Evolutionary conservation across 2,329 filamentous ascomycete species (phyloP).

Genomic region (Alternaria consortialis): DNA sequence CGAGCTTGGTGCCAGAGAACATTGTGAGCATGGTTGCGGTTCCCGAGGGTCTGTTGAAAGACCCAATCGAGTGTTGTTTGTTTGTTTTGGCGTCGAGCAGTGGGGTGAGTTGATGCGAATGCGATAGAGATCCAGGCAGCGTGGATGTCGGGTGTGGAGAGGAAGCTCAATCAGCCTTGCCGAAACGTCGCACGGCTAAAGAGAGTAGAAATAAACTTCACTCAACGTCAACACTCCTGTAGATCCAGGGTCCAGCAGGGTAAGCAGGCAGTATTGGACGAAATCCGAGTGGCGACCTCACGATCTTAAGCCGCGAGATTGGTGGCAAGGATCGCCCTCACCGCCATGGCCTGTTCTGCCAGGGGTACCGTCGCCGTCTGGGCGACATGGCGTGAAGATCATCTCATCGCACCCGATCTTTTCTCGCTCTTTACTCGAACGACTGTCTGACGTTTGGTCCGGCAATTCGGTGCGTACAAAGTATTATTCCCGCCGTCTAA

Average conservation of each 20-base stretch:
- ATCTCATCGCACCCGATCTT: conserved; percentile 23
- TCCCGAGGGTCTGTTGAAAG: conserved; percentile 25
- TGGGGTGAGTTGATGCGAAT: background rate
- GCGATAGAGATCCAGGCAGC: background rate
- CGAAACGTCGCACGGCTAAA: conserved; percentile 18
- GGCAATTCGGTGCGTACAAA: background rate
- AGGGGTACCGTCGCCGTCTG: conserved; percentile 27
- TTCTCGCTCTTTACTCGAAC: background rate
- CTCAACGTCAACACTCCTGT: background rate
- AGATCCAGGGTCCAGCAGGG: conserved; percentile 14
- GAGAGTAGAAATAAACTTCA: conserved; percentile 4
- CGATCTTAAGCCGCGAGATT: conserved; percentile 37
- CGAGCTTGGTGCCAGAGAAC: conserved; percentile 34
- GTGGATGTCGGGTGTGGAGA: background rate
- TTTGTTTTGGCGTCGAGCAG: background rate
- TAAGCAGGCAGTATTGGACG: background rate
- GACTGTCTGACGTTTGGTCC: background rate
- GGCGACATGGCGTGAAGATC: conserved; percentile 43
- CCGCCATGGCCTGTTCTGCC: conserved; percentile 28
- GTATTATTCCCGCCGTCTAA: background rate
- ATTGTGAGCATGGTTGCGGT: conserved; percentile 36
- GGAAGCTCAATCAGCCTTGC: background rate
- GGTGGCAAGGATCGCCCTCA: conserved; percentile 23
- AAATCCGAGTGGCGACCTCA: conserved; percentile 27
- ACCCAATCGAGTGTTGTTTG: conserved; percentile 8